These are phyloP conservation scores for Hawksworthiomyces lignivorus DNA, from an alignment of 2,329 filamentous ascomycete species.

Conservation along the genomic window DNA sequence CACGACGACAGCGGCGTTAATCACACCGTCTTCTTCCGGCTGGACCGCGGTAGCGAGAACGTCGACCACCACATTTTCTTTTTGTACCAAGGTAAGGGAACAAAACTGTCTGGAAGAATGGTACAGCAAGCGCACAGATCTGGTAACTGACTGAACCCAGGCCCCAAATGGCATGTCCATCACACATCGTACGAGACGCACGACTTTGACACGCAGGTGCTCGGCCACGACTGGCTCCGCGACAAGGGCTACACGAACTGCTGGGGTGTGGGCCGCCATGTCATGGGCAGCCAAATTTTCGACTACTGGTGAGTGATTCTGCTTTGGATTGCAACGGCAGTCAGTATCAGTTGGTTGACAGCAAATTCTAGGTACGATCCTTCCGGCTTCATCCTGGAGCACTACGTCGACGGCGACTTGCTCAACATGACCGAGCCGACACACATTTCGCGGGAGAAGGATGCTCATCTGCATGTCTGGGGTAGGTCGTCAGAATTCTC, in stretches of 20 bases:
- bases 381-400: slow-evolving; percentile 55
- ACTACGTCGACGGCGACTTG: slow-evolving; percentile 64
- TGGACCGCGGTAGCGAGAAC: slow-evolving; percentile 34
- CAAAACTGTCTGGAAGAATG: not conserved
- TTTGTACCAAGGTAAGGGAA: slow-evolving; percentile 31
- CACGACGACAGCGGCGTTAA: slow-evolving; percentile 29
- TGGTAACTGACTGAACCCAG: not conserved
- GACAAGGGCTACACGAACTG: slow-evolving; percentile 55
- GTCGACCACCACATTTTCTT: slow-evolving; percentile 47
- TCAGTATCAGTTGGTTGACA: not conserved
- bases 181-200: slow-evolving; percentile 64
- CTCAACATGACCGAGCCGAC: slow-evolving; percentile 47
- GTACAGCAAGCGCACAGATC: not conserved
- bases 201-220: slow-evolving; percentile 61
- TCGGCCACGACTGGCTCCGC: slow-evolving; percentile 62
- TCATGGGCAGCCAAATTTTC: slow-evolving; percentile 64
- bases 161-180: slow-evolving; percentile 48
- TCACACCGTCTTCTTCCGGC: slow-evolving; percentile 37
- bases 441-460: slow-evolving; percentile 30
- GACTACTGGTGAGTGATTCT: slow-evolving; percentile 62
- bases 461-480: slow-evolving; percentile 39
- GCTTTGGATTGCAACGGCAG: no score
- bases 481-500: slow-evolving; percentile 18
- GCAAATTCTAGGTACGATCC: slow-evolving; percentile 46
- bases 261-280: slow-evolving; percentile 65